Base-by-base conservation (phyloP, 2,329 filamentous ascomycete genomes). In the Fusarium equiseti region DNA sequence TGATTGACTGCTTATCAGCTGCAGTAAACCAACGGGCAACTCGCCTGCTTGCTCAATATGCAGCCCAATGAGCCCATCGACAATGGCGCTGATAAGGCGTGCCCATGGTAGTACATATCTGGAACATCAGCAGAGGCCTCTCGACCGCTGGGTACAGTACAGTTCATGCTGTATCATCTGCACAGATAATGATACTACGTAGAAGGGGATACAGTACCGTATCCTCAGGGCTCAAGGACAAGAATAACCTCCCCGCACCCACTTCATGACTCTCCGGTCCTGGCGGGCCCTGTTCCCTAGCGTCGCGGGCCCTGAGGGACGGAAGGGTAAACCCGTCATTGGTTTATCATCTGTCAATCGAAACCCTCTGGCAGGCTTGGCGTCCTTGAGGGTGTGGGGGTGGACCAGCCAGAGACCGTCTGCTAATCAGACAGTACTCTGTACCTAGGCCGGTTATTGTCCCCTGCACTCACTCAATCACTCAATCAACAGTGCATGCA, bases 401-500 rank as follows among this genome's bases (percentile, higher is more conserved):
- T 70, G 68, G 68, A 59, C 68, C 68, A 71, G 42, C 68, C 68
- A 72, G 68, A 71, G 38, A 57, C 44, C 43, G 52, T 69, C 56
- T 66, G 61, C 63, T 73, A 74, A 75, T 73, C 73, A 71, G 35
- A 38, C 35, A 11, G 9, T 38, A 38, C 32, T 16, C 15, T 6
- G 70, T 64, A 24, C 35, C 48, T 40, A 57, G 24, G 11, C 50
- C 50, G 50, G 50, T 22, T 52, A 52, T 52, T 42, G 35, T 52
- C 50, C 40, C n/a, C 22, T 42, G 24, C 49, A 26, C 24, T 73
- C 65, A 51, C 24, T 42, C 20, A 55, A 54, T 31, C 40, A 56
- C 51, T 74, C 72, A 73, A 74, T 74, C 72, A 73, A 22, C 58
- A 68, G 52, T 64, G 68, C 54, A 46, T 38, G 35, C 35, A 70